These are phyloP conservation scores for Royoungia palumana DNA, from an alignment of 768 basidiomycete species.

Conservation along the genomic window DNA sequence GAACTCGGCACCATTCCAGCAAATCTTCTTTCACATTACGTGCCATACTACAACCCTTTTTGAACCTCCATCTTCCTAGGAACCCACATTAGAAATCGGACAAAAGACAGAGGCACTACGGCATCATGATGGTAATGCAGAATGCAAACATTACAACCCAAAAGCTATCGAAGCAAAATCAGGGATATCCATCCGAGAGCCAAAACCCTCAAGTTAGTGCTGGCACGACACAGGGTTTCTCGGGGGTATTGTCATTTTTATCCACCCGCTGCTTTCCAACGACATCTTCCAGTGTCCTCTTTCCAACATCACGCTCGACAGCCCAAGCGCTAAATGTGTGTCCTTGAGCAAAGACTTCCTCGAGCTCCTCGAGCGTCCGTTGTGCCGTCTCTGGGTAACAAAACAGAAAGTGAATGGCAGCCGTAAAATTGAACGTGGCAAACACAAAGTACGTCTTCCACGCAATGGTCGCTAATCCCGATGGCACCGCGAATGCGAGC, in stretches of 20 bases:
- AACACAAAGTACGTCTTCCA: conserved; percentile 80
- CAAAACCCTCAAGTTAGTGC: no score
- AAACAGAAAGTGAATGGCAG: conserved; percentile 69
- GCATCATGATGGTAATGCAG: no score
- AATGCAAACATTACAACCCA: no score
- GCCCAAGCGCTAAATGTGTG: conserved; percentile 72
- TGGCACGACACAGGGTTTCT: no score
- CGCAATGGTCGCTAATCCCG: conserved; percentile 61
- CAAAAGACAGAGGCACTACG: no score
- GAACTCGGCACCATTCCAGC: no score
- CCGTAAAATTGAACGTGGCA: conserved; percentile 71
- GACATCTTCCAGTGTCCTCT: conserved; percentile 56
- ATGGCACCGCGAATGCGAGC: conserved; percentile 73
- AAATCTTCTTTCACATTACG: no score
- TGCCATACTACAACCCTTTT: no score
- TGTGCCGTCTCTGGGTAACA: conserved; percentile 79
- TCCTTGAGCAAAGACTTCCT: conserved; percentile 70
- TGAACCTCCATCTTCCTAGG: no score
- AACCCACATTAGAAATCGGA: no score
- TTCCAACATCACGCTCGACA: conserved; percentile 57
- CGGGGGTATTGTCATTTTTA: conserved; percentile 7
- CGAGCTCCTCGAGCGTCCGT: conserved; percentile 73
- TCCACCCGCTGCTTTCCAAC: conserved; percentile 16
- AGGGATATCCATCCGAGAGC: no score
- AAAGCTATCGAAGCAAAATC: no score